A percentile compares a stretch with the other conserved stretches of the same genome.
Conservation (phyloP, 768 basidiomycete genomes). For the Phylloporus arenicola region DNA sequence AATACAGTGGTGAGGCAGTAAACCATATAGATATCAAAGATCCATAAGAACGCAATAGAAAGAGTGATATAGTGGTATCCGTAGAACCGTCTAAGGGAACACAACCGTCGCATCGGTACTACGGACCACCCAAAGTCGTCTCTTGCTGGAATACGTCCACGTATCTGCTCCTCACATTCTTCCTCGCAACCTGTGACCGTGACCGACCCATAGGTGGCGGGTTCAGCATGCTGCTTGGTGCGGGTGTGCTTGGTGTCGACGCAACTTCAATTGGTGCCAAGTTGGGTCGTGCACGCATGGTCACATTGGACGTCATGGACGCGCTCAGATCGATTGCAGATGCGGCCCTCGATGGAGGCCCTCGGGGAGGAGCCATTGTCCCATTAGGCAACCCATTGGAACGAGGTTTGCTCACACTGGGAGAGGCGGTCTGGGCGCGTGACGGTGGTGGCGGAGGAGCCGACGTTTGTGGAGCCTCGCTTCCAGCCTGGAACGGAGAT, state of each 20-base stretch:
- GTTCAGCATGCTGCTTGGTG: slow-evolving; percentile 14
- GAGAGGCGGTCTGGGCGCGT: slow-evolving; percentile 82
- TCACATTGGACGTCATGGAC: slow-evolving; percentile 46
- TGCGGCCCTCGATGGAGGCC: slow-evolving; percentile 41
- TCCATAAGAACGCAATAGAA: slow-evolving; percentile 13
- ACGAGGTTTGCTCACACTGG: slow-evolving; percentile 43
- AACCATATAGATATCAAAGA: slow-evolving; percentile 20
- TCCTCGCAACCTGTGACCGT: slow-evolving; percentile 59
- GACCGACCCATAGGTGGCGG: slow-evolving; percentile 44
- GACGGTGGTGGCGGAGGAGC: slow-evolving; percentile 72
- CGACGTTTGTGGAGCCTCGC: slow-evolving; percentile 47
- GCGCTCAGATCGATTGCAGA: slow-evolving; percentile 59
- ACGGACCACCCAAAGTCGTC: slow-evolving; percentile 18
- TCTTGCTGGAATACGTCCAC: slow-evolving; percentile 84
- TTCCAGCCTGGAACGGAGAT: slow-evolving; percentile 42
- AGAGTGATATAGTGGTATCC: slow-evolving; percentile 18
- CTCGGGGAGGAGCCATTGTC: slow-evolving; percentile 6
- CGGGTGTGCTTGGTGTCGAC: slow-evolving; percentile 32
- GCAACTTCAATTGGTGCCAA: slow-evolving; percentile 46
- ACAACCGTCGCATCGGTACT: not conserved
- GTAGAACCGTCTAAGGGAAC: slow-evolving; percentile 3
- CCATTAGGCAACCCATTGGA: slow-evolving; percentile 29
- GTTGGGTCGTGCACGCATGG: slow-evolving; percentile 60
- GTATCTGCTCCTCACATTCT: slow-evolving; percentile 75
- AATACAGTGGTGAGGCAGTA: slow-evolving; percentile 8